These are phyloP conservation scores for Macadamia integrifolia DNA, from an alignment of 164 flowering plant genomes.

Conservation along the genomic window DNA sequence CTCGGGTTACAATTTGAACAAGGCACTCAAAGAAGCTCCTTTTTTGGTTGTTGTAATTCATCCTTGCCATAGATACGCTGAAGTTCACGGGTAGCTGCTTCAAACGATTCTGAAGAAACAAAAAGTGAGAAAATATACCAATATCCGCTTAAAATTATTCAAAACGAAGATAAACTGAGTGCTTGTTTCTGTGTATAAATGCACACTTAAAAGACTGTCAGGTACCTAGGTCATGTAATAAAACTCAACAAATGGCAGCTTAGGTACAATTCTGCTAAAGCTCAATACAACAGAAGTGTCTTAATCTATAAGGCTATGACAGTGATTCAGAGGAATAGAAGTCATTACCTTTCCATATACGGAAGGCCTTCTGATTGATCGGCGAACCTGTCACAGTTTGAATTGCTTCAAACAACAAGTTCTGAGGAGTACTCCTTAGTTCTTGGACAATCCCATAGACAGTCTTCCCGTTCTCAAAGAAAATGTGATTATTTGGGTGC, in stretches of 20 bases:
- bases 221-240: too few species aligned
- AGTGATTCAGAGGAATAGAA: neutral
- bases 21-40: constrained; percentile 1
- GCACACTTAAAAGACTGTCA: too few species aligned
- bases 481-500: constrained; percentile 82
- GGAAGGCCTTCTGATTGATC: constrained; percentile 54
- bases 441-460: constrained; percentile 74
- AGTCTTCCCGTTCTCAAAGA: constrained; percentile 74
- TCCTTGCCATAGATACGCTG: constrained; percentile 58
- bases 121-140: too few species aligned
- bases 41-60: constrained; percentile 23
- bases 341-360: constrained; percentile 61
- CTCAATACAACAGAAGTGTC: too few species aligned
- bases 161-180: too few species aligned
- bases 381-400: constrained; percentile 61
- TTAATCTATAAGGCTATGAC: too few species aligned
- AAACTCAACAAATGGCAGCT: too few species aligned
- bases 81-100: constrained; percentile 55
- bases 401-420: constrained; percentile 57
- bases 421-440: constrained; percentile 54
- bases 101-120: constrained; percentile 44
- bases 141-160: too few species aligned
- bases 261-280: too few species aligned
- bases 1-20: constrained; percentile 22
- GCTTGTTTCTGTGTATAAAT: neutral